Conservation (phyloP, 179 eudicot genomes). For the Amaranthus tricolor region DNA sequence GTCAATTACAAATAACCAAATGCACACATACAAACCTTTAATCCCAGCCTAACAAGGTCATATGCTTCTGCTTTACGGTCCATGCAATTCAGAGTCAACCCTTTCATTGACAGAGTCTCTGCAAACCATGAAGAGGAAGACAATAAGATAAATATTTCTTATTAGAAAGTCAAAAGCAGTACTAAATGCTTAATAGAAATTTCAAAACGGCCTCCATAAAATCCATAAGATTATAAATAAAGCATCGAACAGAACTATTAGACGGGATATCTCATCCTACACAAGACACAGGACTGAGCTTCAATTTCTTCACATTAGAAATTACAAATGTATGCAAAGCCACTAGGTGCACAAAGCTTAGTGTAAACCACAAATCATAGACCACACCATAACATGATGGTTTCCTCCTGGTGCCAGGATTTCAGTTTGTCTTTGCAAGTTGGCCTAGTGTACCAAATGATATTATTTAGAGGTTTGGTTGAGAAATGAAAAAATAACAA, state of each 20-base stretch:
- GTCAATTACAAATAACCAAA: not conserved
- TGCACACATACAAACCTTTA: slow-evolving; percentile 57
- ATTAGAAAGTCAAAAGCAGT: not conserved
- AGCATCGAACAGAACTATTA: not conserved
- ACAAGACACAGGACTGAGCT: not conserved
- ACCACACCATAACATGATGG: no score
- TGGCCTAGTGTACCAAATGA: no score
- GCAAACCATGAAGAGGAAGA: slow-evolving; percentile 21
- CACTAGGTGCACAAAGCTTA: no score
- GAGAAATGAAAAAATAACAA: no score
- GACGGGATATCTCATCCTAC: not conserved
- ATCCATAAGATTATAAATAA: not conserved
- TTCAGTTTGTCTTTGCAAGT: no score
- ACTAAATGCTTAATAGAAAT: not conserved
- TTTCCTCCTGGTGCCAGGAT: no score
- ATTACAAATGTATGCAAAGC: no score
- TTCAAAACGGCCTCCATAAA: not conserved
- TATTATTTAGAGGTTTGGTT: no score
- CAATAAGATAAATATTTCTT: slow-evolving; percentile 1
- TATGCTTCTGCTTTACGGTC: slow-evolving; percentile 98
- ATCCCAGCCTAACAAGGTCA: slow-evolving; percentile 95
- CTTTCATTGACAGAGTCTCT: slow-evolving; percentile 99
- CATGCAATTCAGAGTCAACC: slow-evolving; percentile 96
- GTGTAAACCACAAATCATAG: no score
- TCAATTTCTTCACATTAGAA: not conserved